Evolutionary conservation across 352 stramenopile species (phyloP), one percentile per base, ranked within the genome.

Genomic region (Pseudoperonospora humuli): DNA sequence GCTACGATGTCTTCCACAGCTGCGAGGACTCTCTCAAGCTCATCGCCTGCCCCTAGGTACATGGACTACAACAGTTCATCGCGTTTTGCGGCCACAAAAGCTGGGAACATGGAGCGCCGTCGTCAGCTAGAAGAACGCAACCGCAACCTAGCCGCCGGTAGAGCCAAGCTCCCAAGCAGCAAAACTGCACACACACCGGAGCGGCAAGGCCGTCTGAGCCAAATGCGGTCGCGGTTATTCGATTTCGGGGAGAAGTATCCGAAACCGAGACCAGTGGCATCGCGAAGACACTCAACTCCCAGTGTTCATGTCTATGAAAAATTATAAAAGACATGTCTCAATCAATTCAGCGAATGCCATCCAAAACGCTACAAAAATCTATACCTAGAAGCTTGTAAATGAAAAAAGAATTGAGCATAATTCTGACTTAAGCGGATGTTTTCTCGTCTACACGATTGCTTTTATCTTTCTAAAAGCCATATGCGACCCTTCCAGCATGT

Each of bases 31-130:
- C 45, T 27, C 32, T 54, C 50, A 7, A 48, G 28, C 6, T 52
- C 40, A 27, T 45, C 49, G 26, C 41, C 36, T 19, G 28, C 44
- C 11, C 33, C 58, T 33, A 39, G 63, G 6, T 72, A 69, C 45
- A 51, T 72, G 46, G 47, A 66, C 44, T 72, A 72, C 39, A 45
- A 56, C 5, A 66, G 48, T 15, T 66, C 63, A 18, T 43, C 54
- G 20, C 63, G 58, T n/a, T 72, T 60, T 20, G 50, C 40, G 8
- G 63, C 55, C 26, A 65, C 47, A 5, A 72, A 69, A 50, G 54
- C 58, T 29, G 42, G 39, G 47, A 72, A 72, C 45, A 14, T 64
- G 18, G 54, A 72, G 19, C 63, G 58, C 7, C 63, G 63, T 13
- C 58, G 58, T 17, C 43, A 64, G 14, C 34, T 67, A 9, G 50